A percentile compares a stretch with the other conserved stretches of the same genome.
These are phyloP conservation scores for Marsdenia floribunda DNA, from an alignment of 257 asterid species.

Conservation along the genomic window DNA sequence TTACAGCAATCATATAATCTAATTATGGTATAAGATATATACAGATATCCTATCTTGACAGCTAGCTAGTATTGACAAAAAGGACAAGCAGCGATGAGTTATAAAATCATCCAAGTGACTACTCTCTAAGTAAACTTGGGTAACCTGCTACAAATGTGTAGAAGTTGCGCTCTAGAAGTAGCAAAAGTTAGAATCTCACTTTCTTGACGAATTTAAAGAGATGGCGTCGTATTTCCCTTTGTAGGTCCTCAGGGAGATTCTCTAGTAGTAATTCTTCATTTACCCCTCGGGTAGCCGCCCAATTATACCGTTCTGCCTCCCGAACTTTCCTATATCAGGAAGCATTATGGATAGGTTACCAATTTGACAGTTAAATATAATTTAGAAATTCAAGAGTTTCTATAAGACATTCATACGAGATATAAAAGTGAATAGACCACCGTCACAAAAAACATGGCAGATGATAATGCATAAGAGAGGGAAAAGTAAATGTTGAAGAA, in stretches of 20 bases:
- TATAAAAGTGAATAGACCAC: too few relatives aligned
- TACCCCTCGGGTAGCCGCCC: constrained; percentile 97
- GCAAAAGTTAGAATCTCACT: constrained; percentile 35
- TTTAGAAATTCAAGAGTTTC: background rate
- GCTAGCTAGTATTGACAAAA: too few relatives aligned
- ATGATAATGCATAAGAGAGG: background rate
- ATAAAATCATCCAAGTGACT: background rate
- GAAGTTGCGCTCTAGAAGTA: background rate
- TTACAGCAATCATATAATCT: too few relatives aligned
- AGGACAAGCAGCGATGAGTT: background rate
- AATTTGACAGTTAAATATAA: background rate
- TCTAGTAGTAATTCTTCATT: constrained; percentile 80
- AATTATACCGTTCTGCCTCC: constrained; percentile 69
- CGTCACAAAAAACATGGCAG: background rate
- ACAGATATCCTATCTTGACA: too few relatives aligned
- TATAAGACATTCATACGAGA: too few relatives aligned
- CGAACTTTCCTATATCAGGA: constrained; percentile 56
- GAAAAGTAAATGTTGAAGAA: background rate
- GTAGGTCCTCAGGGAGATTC: constrained; percentile 92
- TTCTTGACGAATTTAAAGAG: constrained; percentile 72
- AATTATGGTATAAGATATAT: too few relatives aligned
- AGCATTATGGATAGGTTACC: background rate
- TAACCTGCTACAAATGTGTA: background rate
- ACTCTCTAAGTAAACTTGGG: background rate
- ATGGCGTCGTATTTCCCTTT: constrained; percentile 80